These are phyloP conservation scores for Cunninghamia lanceolata DNA, from an alignment of 75 land plant species.

Conservation along the genomic window DNA sequence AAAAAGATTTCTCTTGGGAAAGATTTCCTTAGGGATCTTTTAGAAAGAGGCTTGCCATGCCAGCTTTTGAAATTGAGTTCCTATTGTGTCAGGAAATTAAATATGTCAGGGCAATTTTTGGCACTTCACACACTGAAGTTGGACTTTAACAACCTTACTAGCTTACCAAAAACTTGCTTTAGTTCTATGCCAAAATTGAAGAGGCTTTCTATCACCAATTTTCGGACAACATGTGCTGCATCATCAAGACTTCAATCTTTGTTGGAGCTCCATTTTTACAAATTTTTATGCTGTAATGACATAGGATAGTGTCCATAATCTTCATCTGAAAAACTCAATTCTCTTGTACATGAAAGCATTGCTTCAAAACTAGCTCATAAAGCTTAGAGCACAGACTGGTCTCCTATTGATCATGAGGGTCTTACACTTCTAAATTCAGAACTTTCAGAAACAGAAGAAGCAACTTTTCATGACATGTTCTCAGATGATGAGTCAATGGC, in stretches of 20 bases:
- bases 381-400: no score
- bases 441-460: conserved; percentile 14
- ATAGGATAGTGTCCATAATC: conserved; percentile 41
- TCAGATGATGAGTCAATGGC: conserved; percentile 22
- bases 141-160: conserved; percentile 59
- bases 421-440: conserved; percentile 19
- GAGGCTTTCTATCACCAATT: conserved; percentile 60
- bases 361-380: no score
- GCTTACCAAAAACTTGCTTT: conserved; percentile 69
- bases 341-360: conserved; percentile 2
- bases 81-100: conserved; percentile 55
- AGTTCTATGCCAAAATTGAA: conserved; percentile 64
- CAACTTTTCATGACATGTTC: no score
- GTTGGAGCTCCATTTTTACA: conserved; percentile 75
- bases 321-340: conserved; percentile 7
- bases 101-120: conserved; percentile 64
- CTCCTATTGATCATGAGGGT: conserved; percentile 10
- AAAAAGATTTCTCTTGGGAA: no score
- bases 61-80: conserved; percentile 46
- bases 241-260: conserved; percentile 60
- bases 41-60: conserved; percentile 60
- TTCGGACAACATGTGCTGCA: conserved; percentile 74
- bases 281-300: conserved; percentile 66
- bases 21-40: conserved; percentile 61
- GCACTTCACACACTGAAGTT: no score